A percentile compares a stretch with the other conserved stretches of the same genome.
Conservation (phyloP, 805 yeast genomes). For the Dipodascus geniculatus region DNA sequence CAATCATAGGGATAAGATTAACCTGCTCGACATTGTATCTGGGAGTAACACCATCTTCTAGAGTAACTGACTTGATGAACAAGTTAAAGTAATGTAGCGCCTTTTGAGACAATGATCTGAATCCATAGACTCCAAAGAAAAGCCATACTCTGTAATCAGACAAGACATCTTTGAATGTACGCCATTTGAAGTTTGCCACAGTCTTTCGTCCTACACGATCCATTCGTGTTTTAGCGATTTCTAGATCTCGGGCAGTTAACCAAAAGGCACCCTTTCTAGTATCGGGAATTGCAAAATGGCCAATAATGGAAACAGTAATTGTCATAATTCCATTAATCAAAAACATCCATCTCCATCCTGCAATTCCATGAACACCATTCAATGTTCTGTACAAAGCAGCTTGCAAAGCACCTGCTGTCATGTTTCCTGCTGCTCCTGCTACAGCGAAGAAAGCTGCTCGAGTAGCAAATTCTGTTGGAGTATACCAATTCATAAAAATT, state of each 20-base stretch:
- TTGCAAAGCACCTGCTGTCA: constrained; percentile 42
- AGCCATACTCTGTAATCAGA: background rate
- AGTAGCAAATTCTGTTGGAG: constrained; percentile 18
- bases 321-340: constrained; percentile 45
- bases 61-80: background rate
- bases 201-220: constrained; percentile 1
- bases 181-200: background rate
- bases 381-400: constrained; percentile 37
- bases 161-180: background rate
- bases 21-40: background rate
- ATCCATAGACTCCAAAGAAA: background rate
- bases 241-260: constrained; percentile 24
- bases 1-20: constrained; percentile 1
- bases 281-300: background rate
- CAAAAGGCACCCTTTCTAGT: constrained; percentile 16
- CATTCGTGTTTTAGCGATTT: constrained; percentile 24
- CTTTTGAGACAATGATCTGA: constrained; percentile 1
- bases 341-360: constrained; percentile 59
- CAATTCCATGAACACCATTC: constrained; percentile 35
- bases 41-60: background rate
- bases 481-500: constrained; percentile 22
- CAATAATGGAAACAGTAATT: background rate
- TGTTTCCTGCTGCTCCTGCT: constrained; percentile 16
- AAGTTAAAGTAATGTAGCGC: background rate
- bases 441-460: constrained; percentile 18